Evolutionary conservation across 192 early-diverging fungal genomes (phyloP).

Genomic region (Coemansia sp.): DNA sequence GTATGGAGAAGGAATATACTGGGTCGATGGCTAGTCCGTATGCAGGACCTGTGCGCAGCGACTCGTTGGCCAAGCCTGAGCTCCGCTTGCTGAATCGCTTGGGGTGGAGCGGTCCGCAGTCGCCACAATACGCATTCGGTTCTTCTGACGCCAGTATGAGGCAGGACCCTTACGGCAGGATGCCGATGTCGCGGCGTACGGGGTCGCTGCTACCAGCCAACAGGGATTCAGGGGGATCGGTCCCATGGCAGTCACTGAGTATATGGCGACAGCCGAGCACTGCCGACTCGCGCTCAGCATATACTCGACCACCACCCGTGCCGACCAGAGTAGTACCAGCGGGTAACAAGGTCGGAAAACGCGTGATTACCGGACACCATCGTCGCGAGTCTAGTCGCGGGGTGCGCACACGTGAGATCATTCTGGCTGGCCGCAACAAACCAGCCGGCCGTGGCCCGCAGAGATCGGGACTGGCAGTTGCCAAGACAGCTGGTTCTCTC

Average conservation of each 20-base stretch:
- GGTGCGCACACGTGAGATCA: conserved; percentile 39
- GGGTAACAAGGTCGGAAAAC: neutral
- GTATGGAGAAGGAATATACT: neutral
- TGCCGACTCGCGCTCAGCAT: neutral
- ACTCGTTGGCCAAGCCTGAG: conserved; percentile 8
- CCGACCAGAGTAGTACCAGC: neutral
- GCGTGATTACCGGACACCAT: conserved; percentile 7
- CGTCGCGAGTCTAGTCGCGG: conserved; percentile 37
- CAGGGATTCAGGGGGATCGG: neutral
- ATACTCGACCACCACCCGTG: neutral
- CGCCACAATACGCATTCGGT: conserved; percentile 1
- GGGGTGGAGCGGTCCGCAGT: neutral
- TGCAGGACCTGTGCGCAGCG: neutral
- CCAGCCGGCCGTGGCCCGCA: neutral
- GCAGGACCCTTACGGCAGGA: neutral
- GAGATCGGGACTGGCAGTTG: conserved; percentile 8
- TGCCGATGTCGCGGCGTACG: neutral
- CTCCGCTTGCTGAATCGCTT: neutral
- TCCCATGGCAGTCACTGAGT: neutral
- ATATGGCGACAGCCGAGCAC: neutral
- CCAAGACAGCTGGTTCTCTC: conserved; percentile 9
- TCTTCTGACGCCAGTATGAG: neutral
- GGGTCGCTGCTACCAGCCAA: conserved; percentile 4
- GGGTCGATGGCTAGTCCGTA: conserved; percentile 2
- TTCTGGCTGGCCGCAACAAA: conserved; percentile 16